A percentile compares a stretch with the other conserved stretches of the same genome.
Evolutionary conservation across 768 basidiomycete species (phyloP).

Genomic region (Termitomyces eurrhizus): DNA sequence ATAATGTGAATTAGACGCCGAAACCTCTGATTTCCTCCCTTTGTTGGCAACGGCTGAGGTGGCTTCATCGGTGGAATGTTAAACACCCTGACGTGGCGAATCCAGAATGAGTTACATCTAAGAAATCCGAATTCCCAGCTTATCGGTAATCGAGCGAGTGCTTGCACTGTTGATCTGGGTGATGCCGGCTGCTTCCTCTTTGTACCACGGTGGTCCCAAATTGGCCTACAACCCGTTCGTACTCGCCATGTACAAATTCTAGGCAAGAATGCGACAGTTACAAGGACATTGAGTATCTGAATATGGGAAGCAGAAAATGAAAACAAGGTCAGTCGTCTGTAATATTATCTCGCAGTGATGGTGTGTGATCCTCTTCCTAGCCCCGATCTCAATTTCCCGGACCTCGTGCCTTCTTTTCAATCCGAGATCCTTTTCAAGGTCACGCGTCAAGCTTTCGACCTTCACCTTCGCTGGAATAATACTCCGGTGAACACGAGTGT

Average conservation of each 20-base stretch:
- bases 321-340: not conserved
- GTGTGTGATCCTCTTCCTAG: not conserved
- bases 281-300: not conserved
- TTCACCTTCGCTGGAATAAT: not conserved
- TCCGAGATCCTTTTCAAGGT: no score
- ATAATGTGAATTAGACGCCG: not conserved
- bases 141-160: not conserved
- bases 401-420: no score
- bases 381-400: no score
- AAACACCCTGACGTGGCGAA: not conserved
- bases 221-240: not conserved
- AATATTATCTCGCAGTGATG: not conserved
- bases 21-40: not conserved
- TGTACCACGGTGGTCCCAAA: not conserved
- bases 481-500: not conserved
- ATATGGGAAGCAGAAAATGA: not conserved
- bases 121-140: not conserved
- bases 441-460: no score
- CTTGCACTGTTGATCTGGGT: not conserved
- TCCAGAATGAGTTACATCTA: not conserved
- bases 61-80: constrained; percentile 8
- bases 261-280: not conserved
- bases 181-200: not conserved
- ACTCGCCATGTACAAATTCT: not conserved
- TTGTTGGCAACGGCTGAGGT: not conserved